Percentiles rank a stretch among this genome's conserved stretches.
Conservation (phyloP, 2,329 filamentous ascomycete species). For the Mycosphaerella arachidis region DNA sequence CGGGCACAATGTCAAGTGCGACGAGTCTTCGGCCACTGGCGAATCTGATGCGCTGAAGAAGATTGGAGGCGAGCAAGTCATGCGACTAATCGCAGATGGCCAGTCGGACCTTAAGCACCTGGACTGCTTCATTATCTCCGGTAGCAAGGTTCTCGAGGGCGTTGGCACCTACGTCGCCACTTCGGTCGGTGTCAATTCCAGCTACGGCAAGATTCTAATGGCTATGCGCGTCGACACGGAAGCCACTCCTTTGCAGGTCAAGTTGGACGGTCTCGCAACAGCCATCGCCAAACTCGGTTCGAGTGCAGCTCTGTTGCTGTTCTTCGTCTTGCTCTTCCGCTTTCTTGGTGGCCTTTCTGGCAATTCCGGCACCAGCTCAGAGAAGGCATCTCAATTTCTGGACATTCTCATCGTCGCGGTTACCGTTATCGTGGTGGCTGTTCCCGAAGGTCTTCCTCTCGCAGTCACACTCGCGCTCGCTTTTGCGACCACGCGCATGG, state of each 20-base stretch:
- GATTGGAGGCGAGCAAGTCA: slow-evolving; percentile 60
- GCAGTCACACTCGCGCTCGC: slow-evolving; percentile 65
- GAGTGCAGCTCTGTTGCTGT: slow-evolving; percentile 71
- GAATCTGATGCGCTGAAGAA: slow-evolving; percentile 71
- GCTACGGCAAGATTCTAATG: slow-evolving; percentile 73
- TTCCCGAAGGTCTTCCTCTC: slow-evolving; percentile 61
- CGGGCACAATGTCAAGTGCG: slow-evolving; percentile 64
- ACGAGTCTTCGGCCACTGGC: slow-evolving; percentile 71
- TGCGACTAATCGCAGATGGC: slow-evolving; percentile 55
- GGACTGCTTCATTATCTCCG: slow-evolving; percentile 84
- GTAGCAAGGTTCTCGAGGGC: slow-evolving; percentile 71
- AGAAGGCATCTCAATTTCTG: slow-evolving; percentile 70
- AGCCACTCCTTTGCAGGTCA: slow-evolving; percentile 72
- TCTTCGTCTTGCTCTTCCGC: slow-evolving; percentile 79
- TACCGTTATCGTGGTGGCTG: slow-evolving; percentile 63
- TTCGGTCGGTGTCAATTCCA: slow-evolving; percentile 69
- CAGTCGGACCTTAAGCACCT: slow-evolving; percentile 60
- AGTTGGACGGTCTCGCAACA: slow-evolving; percentile 72
- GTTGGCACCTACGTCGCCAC: slow-evolving; percentile 73
- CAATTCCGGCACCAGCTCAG: slow-evolving; percentile 53
- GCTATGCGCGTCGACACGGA: slow-evolving; percentile 71
- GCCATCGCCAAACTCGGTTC: slow-evolving; percentile 74
- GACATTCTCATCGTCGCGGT: slow-evolving; percentile 61
- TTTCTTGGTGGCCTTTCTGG: slow-evolving; percentile 66
- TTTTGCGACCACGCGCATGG: slow-evolving; percentile 62